phyloP scores from a whole-genome alignment of 1,284 basidiomycete species.

The Apiotrichum laibachii region DNA sequence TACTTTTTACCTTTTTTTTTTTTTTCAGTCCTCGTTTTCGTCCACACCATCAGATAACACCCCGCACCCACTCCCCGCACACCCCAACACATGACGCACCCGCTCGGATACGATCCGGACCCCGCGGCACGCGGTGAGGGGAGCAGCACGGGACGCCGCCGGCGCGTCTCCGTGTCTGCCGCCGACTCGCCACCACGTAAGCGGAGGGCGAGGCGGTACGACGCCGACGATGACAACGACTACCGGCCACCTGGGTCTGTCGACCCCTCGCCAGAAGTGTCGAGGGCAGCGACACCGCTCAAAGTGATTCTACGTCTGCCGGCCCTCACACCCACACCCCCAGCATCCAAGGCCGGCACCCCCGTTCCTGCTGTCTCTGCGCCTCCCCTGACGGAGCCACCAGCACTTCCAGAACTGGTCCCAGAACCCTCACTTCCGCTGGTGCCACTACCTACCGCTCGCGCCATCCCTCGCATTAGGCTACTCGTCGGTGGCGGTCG shows the following conservation, averaged over 20 bases:
- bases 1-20: no score
- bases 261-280: not conserved
- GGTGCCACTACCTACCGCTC: not conserved
- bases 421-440: not conserved
- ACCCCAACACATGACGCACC: constrained; percentile 4
- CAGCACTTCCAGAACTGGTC: not conserved
- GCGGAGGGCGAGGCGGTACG: not conserved
- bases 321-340: not conserved
- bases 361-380: not conserved
- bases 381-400: not conserved
- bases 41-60: no score
- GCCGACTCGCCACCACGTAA: not conserved
- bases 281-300: no score
- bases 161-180: not conserved
- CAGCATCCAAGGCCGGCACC: not conserved
- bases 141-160: constrained; percentile 17
- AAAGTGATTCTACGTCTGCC: not conserved
- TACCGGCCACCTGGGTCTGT: not conserved
- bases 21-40: not conserved
- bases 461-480: not conserved
- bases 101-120: constrained; percentile 20
- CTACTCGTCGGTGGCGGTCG: constrained; percentile 7
- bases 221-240: constrained; percentile 2
- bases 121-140: constrained; percentile 19
- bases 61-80: not conserved